Evolutionary conservation across 805 yeast species (phyloP).

Genomic region (Monosporozyma unispora): DNA sequence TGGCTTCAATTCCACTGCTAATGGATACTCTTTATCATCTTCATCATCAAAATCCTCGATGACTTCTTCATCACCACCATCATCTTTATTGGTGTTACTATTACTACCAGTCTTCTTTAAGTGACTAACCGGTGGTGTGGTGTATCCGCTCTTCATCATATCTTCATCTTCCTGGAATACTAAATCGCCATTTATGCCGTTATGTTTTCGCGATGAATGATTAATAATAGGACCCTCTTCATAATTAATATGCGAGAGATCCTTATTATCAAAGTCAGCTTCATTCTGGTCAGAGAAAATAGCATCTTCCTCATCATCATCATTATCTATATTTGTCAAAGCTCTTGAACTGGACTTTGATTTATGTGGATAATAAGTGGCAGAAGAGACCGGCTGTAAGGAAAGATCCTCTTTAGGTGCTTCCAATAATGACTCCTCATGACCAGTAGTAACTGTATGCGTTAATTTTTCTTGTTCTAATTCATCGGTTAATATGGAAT

Average conservation of each 20-base stretch:
- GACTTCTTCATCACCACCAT: constrained; percentile 11
- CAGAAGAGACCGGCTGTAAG: constrained; percentile 57
- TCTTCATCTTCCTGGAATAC: background rate
- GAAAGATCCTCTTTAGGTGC: constrained; percentile 9
- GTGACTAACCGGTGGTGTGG: background rate
- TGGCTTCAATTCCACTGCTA: constrained; percentile 85
- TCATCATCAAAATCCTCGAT: constrained; percentile 20
- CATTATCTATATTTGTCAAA: constrained; percentile 4
- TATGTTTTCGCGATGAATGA: background rate
- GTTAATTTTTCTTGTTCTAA: constrained; percentile 1
- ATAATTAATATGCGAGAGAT: background rate
- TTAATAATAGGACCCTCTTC: background rate
- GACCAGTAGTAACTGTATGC: background rate
- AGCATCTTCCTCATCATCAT: background rate
- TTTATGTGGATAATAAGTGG: constrained; percentile 63
- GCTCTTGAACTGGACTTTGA: constrained; percentile 25
- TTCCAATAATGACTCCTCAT: background rate
- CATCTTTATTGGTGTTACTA: background rate
- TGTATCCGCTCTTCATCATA: background rate
- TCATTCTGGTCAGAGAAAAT: background rate
- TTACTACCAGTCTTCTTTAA: background rate
- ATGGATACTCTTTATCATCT: constrained; percentile 40
- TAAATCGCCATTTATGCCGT: background rate
- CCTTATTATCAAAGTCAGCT: background rate
- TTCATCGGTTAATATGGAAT: background rate